phyloP scores from a whole-genome alignment of 1,139 yeast species.

The Sugiyamaella grinbergsii region DNA sequence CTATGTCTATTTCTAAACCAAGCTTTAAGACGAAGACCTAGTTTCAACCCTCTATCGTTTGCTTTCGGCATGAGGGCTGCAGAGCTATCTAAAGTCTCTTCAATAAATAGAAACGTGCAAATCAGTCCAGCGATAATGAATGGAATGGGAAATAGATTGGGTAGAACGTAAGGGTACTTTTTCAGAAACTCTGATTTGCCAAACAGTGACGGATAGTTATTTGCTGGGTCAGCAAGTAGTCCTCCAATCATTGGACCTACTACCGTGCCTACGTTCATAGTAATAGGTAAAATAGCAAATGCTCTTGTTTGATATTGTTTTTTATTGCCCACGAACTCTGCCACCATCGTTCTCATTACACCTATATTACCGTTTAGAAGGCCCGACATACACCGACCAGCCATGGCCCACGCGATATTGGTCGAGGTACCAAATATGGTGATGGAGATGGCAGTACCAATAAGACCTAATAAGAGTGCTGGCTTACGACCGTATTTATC shows the following conservation, averaged over 20 bases:
- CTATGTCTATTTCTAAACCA: constrained; percentile 9
- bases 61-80: constrained; percentile 52
- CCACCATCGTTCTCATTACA: constrained; percentile 59
- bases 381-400: constrained; percentile 56
- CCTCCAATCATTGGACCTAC: constrained; percentile 52
- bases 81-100: constrained; percentile 55
- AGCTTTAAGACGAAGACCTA: constrained; percentile 29
- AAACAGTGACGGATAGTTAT: constrained; percentile 32
- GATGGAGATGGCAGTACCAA: constrained; percentile 54
- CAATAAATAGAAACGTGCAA: constrained; percentile 53
- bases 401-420: constrained; percentile 53
- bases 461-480: constrained; percentile 52
- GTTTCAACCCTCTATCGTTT: constrained; percentile 50
- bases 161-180: constrained; percentile 58
- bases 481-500: constrained; percentile 58
- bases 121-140: constrained; percentile 43
- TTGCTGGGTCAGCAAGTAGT: constrained; percentile 43
- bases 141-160: constrained; percentile 57
- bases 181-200: constrained; percentile 40
- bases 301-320: constrained; percentile 62
- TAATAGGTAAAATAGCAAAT: constrained; percentile 58
- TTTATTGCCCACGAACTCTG: constrained; percentile 55
- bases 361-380: constrained; percentile 62
- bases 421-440: constrained; percentile 55
- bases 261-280: constrained; percentile 58